A percentile compares a stretch with the other conserved stretches of the same genome.
These are phyloP conservation scores for Pancytospora philotis DNA, from an alignment of 371 early-diverging fungal species.

Conservation along the genomic window DNA sequence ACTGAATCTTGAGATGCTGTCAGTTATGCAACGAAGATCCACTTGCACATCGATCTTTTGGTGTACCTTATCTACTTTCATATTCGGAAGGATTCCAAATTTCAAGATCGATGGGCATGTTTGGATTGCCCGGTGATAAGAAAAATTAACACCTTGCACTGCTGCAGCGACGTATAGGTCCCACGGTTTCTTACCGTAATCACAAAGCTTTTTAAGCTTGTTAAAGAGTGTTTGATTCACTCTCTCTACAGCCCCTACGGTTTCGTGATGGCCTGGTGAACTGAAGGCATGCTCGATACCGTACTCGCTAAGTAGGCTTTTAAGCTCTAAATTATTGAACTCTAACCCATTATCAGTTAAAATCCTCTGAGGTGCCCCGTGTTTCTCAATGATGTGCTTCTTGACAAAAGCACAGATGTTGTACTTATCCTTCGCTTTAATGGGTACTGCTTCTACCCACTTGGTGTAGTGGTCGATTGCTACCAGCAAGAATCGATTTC, in stretches of 20 bases:
- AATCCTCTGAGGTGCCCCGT: not conserved
- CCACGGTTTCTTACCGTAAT: not conserved
- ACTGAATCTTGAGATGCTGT: not conserved
- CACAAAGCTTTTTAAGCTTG: not conserved
- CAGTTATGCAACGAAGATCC: not conserved
- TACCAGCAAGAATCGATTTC: not conserved
- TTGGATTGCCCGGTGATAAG: not conserved
- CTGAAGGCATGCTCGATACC: not conserved
- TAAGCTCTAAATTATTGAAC: not conserved
- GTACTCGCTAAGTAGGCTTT: not conserved
- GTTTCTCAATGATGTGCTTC: not conserved
- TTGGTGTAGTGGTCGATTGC: constrained; percentile 10
- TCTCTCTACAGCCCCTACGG: constrained; percentile 1
- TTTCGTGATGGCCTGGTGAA: not conserved
- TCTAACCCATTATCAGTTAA: constrained; percentile 1
- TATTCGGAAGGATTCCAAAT: not conserved
- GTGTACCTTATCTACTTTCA: not conserved
- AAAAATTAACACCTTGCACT: not conserved
- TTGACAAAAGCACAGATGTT: not conserved
- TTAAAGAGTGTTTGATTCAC: not conserved
- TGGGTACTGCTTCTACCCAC: constrained; percentile 10
- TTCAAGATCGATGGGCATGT: not conserved
- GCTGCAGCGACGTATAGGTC: not conserved
- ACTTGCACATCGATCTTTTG: not conserved
- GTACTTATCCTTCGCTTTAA: not conserved